Conservation (phyloP, 371 early-diverging fungal species). For the Smittium culicis region DNA sequence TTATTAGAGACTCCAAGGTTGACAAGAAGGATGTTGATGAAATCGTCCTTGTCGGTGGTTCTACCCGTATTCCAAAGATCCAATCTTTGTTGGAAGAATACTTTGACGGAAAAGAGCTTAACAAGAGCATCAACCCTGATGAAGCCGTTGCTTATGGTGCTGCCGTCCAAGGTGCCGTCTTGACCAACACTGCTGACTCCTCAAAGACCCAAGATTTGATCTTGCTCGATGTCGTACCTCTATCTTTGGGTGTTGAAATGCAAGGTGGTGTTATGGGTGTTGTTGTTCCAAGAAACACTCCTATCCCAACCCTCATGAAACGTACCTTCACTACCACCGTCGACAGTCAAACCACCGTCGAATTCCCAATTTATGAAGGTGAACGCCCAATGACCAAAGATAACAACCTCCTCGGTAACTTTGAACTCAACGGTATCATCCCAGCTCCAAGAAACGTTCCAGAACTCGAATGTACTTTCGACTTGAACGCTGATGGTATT, state of each 20-base stretch:
- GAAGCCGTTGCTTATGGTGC: slow-evolving; percentile 99
- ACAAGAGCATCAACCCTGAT: slow-evolving; percentile 97
- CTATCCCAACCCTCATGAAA: slow-evolving; percentile 94
- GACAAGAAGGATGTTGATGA: slow-evolving; percentile 88
- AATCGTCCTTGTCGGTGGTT: slow-evolving; percentile 99
- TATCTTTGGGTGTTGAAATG: slow-evolving; percentile 78
- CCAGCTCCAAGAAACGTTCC: slow-evolving; percentile 94
- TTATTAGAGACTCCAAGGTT: slow-evolving; percentile 82
- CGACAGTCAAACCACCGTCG: slow-evolving; percentile 97
- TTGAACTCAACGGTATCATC: slow-evolving; percentile 89
- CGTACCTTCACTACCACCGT: slow-evolving; percentile 94
- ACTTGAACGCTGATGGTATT: slow-evolving; percentile 96
- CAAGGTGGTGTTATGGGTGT: slow-evolving; percentile 95
- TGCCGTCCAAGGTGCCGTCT: slow-evolving; percentile 92
- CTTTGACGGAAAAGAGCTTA: slow-evolving; percentile 96
- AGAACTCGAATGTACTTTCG: slow-evolving; percentile 96
- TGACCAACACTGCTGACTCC: slow-evolving; percentile 55
- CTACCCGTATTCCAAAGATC: slow-evolving; percentile 99
- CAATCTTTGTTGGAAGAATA: slow-evolving; percentile 91
- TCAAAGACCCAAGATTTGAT: slow-evolving; percentile 75
- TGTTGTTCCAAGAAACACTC: slow-evolving; percentile 92
- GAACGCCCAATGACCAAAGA: slow-evolving; percentile 94
- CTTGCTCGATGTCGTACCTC: slow-evolving; percentile 68
- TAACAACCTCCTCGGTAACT: slow-evolving; percentile 93
- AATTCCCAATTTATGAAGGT: slow-evolving; percentile 97